phyloP scores from a whole-genome alignment of 768 basidiomycete genomes.

The Mycena olivaceomarginata region DNA sequence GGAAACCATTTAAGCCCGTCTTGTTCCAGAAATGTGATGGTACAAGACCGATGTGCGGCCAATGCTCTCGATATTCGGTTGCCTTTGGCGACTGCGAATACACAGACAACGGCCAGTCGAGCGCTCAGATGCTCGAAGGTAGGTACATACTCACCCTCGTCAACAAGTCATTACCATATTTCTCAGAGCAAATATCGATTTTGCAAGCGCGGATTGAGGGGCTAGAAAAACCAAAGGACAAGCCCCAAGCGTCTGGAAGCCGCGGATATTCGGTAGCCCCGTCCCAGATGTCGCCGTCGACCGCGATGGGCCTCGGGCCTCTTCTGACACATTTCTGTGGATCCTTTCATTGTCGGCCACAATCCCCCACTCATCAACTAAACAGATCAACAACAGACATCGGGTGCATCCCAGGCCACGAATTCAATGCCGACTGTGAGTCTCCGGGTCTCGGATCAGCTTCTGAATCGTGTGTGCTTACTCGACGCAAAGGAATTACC shows the following conservation, averaged over 20 bases:
- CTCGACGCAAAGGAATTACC: slow-evolving; percentile 26
- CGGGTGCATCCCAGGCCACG: neutral
- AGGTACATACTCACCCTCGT: neutral
- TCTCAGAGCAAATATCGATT: slow-evolving; percentile 39
- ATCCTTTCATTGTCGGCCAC: neutral
- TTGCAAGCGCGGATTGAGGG: slow-evolving; percentile 38
- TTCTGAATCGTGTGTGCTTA: neutral
- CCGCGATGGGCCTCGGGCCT: slow-evolving; percentile 34
- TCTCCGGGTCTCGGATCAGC: neutral
- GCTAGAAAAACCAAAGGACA: slow-evolving; percentile 25
- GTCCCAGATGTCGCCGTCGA: neutral
- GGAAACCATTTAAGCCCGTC: neutral
- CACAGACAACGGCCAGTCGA: slow-evolving; percentile 35
- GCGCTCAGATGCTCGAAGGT: slow-evolving; percentile 41
- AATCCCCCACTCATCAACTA: neutral
- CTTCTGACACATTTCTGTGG: slow-evolving; percentile 34
- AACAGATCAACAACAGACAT: slow-evolving; percentile 36
- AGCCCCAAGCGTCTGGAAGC: slow-evolving; percentile 4
- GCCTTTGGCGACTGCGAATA: slow-evolving; percentile 42
- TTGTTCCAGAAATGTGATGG: slow-evolving; percentile 39
- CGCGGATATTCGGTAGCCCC: neutral
- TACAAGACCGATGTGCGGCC: slow-evolving; percentile 37
- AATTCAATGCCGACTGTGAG: slow-evolving; percentile 35
- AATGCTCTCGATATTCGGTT: slow-evolving; percentile 25
- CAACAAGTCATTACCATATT: neutral